Base-by-base conservation (phyloP, 2,329 filamentous ascomycete genomes). In the Zymoseptoria tritici region DNA sequence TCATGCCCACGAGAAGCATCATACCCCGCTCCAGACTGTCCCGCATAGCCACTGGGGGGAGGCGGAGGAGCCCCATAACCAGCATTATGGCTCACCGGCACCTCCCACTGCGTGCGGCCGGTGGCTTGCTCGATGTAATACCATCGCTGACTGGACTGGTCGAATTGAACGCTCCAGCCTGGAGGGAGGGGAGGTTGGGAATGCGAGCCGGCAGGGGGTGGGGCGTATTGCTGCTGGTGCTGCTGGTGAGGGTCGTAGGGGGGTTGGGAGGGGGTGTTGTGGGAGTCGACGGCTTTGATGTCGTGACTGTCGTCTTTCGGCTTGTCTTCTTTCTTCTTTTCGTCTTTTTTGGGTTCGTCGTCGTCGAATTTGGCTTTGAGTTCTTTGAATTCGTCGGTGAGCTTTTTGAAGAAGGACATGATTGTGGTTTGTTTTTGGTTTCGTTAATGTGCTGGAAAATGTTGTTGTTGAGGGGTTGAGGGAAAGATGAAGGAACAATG, bases 81-180 rank as follows among this genome's bases (percentile, higher is more conserved):
- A 49, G 61, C 54, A 69, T 61, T 54, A 26, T 62, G 59, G 24
- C 60, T 63, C 11, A 74, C 73, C 2, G 85, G 84, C 16, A 79
- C 77, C 62, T 87, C 83, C 85, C 85, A 88, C 72, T 88, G 85
- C 0, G 83, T 81, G 60, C 79, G 80, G 20, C 84, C 83, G 11
- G 83, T 83, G 53, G 81, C 77, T 59, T 83, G 75, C 71, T 88
- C 84, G 59, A 84, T 78, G 68, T 86, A 89, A 75, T 83, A 88
- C 76, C 83, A 87, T 58, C 83, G 82, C 68, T 85, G 82, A 61
- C 79, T 76, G 60, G 77, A 78, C 59, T 83, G 80, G 64, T 89
- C 85, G 74, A 81, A 89, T 71, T 86, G 81, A 22, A 84, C 77
- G 26, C 77, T 75, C 85, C 86, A 89, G 65, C 85, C 85, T 55